Base-by-base conservation (phyloP, 2,329 filamentous ascomycete genomes). In the Gnomoniopsis smithogilvyi region DNA sequence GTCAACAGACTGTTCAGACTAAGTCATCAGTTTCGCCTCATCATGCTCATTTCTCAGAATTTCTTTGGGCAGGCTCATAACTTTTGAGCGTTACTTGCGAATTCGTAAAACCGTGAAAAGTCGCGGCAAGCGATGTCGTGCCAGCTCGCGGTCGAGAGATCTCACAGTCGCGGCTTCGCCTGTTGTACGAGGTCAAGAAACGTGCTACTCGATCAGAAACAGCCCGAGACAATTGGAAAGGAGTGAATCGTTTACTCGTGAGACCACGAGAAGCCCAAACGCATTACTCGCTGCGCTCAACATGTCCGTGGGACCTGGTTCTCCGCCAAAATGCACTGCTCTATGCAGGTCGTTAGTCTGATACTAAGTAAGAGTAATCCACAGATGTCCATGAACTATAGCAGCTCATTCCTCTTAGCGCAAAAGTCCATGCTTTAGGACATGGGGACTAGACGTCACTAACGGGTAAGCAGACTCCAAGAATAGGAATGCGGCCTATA, bases 161-260 rank as follows among this genome's bases (percentile, higher is more conserved):
- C n/a, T 54, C 21, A 43, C 51, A 24, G n/a, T 46, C 38, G 12
- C 47, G 36, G 10, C 33, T 26, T 48, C 36, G 41, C 54, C 51
- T 38, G 19, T 33, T 54, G 51, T 43, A 56, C 46, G 56, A 33
- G 22, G 41, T 43, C 24, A 6, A 50, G 10, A 22, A n/a, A 30
- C 56, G 59, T 61, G 30, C 41, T 34, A 61, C 59, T 59, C 49
- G 59, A 61, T 59, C 59, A 61, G 43, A 61, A 51, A 61, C 51
- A 55, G 24, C 4, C 14, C 34, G 34, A 14, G 43, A 50, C 49
- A 26, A 8, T 15, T 24, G 4, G 49, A 43, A 19, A 15, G 7
- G 24, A 50, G 33, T 49, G 19, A 36, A 12, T 21, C 17, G 41
- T 17, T 26, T n/a, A 19, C 22, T 41, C 47, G 36, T 47, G 17